These are phyloP conservation scores for Samsoniella hepiali DNA, from an alignment of 2,329 filamentous ascomycete species.

Conservation along the genomic window DNA sequence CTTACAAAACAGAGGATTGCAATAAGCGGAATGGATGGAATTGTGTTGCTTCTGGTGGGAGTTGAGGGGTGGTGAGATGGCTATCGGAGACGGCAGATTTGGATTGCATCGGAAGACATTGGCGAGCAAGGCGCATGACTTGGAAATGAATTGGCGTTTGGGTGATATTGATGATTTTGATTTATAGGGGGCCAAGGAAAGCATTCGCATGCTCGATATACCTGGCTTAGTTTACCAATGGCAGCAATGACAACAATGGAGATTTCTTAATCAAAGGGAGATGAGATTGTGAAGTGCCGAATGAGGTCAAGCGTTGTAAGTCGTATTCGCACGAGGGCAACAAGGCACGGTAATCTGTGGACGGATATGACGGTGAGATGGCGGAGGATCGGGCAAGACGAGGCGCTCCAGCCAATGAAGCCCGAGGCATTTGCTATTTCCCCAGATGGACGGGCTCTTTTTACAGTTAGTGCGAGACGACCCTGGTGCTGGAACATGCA, in stretches of 20 bases:
- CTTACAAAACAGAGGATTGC: background rate
- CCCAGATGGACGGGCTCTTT: constrained; percentile 5
- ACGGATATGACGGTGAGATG: background rate
- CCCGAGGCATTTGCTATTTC: constrained; percentile 19
- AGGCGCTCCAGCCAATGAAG: constrained; percentile 18
- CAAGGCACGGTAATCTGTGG: no score
- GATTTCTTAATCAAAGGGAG: background rate
- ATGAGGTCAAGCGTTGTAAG: background rate
- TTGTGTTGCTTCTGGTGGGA: background rate
- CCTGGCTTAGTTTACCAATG: background rate
- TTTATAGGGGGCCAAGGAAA: background rate
- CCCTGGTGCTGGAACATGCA: background rate
- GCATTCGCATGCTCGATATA: background rate
- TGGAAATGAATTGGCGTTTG: constrained; percentile 9
- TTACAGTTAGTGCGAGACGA: background rate
- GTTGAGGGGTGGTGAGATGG: background rate
- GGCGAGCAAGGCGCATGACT: background rate
- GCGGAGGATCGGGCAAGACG: background rate
- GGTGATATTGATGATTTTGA: background rate
- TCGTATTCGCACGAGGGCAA: background rate
- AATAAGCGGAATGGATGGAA: background rate
- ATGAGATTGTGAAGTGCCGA: background rate
- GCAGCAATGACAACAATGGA: background rate
- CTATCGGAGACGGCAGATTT: background rate
- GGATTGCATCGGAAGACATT: background rate